Percentiles rank a stretch among this genome's conserved stretches.
Conservation (phyloP, 148 eudicot species). For the Amaranthus hypochondriacus region DNA sequence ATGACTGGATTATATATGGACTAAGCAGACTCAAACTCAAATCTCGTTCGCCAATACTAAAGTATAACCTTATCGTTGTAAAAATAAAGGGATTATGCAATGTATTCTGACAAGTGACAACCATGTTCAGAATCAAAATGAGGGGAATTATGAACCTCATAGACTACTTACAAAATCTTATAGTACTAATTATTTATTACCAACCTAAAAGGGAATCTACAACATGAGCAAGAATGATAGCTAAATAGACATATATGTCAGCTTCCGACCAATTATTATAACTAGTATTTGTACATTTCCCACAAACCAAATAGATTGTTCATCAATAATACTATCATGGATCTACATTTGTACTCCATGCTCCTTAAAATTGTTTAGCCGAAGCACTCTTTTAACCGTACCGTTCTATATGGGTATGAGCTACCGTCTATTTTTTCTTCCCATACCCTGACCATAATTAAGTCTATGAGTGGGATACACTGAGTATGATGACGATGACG, state of each 20-base stretch:
- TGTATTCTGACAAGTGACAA: slow-evolving; percentile 7
- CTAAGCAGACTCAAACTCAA: too few relatives aligned
- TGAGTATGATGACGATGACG: neutral
- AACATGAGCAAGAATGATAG: slow-evolving; percentile 7
- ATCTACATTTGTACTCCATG: neutral
- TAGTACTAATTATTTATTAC: neutral
- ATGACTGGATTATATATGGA: too few relatives aligned
- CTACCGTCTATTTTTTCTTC: too few relatives aligned
- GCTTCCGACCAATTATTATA: neutral
- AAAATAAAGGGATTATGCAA: neutral
- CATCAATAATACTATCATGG: neutral
- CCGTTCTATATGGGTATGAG: too few relatives aligned
- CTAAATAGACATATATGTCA: neutral
- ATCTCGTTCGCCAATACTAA: too few relatives aligned
- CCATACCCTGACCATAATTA: too few relatives aligned
- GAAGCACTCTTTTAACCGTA: too few relatives aligned
- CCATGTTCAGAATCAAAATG: neutral
- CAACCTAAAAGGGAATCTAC: neutral
- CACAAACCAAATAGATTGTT: neutral
- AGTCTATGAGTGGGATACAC: too few relatives aligned
- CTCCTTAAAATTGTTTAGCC: neutral
- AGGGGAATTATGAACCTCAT: neutral
- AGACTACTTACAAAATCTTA: neutral
- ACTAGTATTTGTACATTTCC: neutral
- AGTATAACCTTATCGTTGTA: too few relatives aligned